These are phyloP conservation scores for Lachnellula suecica DNA, from an alignment of 2,329 filamentous ascomycete genomes.

Conservation along the genomic window DNA sequence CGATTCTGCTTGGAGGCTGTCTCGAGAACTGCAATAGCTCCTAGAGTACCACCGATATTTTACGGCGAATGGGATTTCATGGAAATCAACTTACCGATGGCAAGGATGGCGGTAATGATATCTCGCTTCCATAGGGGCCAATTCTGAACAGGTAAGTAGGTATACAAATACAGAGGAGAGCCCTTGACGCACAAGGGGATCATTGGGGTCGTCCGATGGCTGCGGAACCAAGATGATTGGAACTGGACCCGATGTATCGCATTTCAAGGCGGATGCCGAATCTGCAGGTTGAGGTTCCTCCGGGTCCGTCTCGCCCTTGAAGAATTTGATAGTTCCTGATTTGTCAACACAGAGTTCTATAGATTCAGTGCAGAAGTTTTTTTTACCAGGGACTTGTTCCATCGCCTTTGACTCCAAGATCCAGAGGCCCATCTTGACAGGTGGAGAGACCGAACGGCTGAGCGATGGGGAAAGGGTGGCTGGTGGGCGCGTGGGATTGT, in stretches of 20 bases:
- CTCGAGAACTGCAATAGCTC: no score
- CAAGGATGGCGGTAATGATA: conserved; percentile 75
- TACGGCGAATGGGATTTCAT: no score
- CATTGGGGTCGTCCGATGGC: conserved; percentile 86
- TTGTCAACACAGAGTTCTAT: not conserved
- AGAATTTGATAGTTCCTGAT: conserved; percentile 62
- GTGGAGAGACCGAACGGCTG: not conserved
- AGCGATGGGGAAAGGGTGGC: not conserved
- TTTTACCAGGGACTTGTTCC: conserved; percentile 74
- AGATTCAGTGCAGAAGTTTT: no score
- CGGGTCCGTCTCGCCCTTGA: conserved; percentile 61
- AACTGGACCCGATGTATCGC: conserved; percentile 63
- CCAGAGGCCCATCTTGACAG: conserved; percentile 48
- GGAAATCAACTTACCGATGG: no score
- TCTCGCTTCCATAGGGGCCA: conserved; percentile 90
- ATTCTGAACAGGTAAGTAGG: conserved; percentile 46
- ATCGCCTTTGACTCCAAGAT: conserved; percentile 68
- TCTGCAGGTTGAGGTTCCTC: conserved; percentile 44
- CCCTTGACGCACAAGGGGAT: conserved; percentile 63
- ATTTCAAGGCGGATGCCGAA: conserved; percentile 59
- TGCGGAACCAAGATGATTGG: conserved; percentile 86
- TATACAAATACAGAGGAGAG: conserved; percentile 9
- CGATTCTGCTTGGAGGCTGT: no score
- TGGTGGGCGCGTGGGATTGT: no score
- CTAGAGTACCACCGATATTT: no score